Evolutionary conservation across 2,329 filamentous ascomycete species (phyloP), one percentile per base, ranked within the genome.

Genomic region (Penicillium sp.): DNA sequence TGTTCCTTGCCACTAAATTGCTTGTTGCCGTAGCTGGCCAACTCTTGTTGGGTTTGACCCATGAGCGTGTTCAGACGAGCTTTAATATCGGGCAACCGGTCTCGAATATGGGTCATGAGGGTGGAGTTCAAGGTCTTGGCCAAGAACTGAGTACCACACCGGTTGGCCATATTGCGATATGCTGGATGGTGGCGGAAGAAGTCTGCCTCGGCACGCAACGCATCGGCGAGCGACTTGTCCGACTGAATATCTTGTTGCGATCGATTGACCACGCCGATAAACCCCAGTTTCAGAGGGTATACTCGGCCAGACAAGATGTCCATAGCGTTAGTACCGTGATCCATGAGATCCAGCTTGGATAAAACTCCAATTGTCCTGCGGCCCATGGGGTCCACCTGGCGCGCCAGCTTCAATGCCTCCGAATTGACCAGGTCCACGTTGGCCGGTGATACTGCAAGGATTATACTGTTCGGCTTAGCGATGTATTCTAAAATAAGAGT

Each of bases 371-470:
- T 97, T 20, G 94, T 99, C 72, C 94, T 86, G 74, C 90, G 87
- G 60, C 94, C 94, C 74, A 96, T 87, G 2, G 94, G 89, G 75
- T 99, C 94, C 52, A 99, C 94, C 85, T 99, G 91, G 51, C 94
- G 88, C 57, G 94, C 94, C 58, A 99, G 87, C 77, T 99, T 99
- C 66, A 99, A 79, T 7, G 94, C 92, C 75, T 99, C 94, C 7
- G 94, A 99, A 75, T 99, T 99, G 72, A 97, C 94, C 67, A 99
- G 87, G 72, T 99, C 94, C 69, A 97, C 93, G 69, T 99, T 99
- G 51, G 94, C 94, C 18, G 94, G 93, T 12, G 94, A 97, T 23
- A 99, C 94, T 29, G 94, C 94, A 50, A 99, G 84, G 62, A 99
- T 88, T 69, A 99, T 96, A 76, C 93, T 97, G 82, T 99, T 99